Evolutionary conservation across 2,329 filamentous ascomycete genomes (phyloP).

Genomic region (Tolypocladium album): DNA sequence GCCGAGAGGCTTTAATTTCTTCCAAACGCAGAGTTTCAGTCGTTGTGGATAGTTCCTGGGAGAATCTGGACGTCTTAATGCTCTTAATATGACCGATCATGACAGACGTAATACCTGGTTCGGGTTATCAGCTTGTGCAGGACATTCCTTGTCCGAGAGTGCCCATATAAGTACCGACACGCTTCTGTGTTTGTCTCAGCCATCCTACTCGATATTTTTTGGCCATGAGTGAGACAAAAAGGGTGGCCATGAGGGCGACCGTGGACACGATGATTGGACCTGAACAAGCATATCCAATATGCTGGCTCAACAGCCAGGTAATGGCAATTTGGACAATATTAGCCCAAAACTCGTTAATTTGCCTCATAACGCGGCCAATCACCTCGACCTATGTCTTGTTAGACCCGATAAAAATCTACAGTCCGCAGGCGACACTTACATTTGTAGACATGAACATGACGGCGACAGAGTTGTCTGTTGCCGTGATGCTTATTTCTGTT

Average conservation of each 20-base stretch:
- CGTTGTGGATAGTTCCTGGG: neutral
- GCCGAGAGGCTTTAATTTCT: neutral
- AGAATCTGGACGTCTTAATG: neutral
- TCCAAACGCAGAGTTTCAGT: neutral
- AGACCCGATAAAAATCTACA: neutral
- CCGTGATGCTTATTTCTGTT: neutral
- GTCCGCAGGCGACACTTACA: neutral
- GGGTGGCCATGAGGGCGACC: neutral
- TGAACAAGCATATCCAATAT: neutral
- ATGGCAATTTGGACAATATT: neutral
- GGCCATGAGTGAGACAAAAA: neutral
- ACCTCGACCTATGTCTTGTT: neutral
- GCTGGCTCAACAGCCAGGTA: neutral
- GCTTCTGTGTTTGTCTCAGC: neutral
- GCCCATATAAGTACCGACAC: neutral
- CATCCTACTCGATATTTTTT: neutral
- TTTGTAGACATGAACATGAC: neutral
- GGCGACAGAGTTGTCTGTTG: neutral
- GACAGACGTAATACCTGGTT: neutral
- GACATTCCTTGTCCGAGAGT: neutral
- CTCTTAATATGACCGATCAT: neutral
- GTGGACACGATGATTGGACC: neutral
- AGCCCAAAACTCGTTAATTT: neutral
- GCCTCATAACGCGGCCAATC: neutral
- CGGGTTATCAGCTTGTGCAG: neutral